These are phyloP conservation scores for Pseudoneurospora amorphoporcata DNA, from an alignment of 495 filamentous ascomycete genomes.

Conservation along the genomic window DNA sequence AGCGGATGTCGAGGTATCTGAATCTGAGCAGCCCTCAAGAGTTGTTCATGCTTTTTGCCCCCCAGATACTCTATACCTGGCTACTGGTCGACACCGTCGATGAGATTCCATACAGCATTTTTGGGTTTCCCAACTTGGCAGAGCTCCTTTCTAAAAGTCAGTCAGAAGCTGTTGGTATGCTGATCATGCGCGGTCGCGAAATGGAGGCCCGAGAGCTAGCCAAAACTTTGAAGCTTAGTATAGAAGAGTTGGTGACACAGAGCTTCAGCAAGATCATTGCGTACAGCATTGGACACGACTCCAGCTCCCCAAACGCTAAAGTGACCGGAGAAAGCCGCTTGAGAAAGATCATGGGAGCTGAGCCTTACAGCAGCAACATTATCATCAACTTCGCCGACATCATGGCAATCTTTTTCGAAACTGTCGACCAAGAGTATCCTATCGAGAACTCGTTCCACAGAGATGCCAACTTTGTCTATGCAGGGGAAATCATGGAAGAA, in stretches of 20 bases:
- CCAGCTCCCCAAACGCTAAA: conserved; percentile 47
- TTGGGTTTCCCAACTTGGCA: conserved; percentile 59
- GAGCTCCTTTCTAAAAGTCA: conserved; percentile 65
- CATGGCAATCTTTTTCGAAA: conserved; percentile 64
- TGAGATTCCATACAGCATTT: conserved; percentile 69
- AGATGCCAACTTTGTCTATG: conserved; percentile 45
- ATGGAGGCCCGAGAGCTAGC: conserved; percentile 50
- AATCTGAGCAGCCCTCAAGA: conserved; percentile 51
- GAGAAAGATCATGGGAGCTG: conserved; percentile 56
- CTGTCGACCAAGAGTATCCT: conserved; percentile 56
- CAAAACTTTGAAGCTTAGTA: conserved; percentile 40
- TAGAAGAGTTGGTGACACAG: conserved; percentile 46
- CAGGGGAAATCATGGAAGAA: conserved; percentile 49
- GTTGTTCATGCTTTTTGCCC: conserved; percentile 78
- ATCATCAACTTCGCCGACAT: conserved; percentile 64
- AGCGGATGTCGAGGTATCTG: conserved; percentile 52
- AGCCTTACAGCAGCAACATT: conserved; percentile 49
- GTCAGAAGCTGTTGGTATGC: conserved; percentile 70
- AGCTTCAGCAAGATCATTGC: conserved; percentile 74
- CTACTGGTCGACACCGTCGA: conserved; percentile 51
- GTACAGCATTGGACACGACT: conserved; percentile 74
- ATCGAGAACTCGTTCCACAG: conserved; percentile 63
- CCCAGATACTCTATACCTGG: conserved; percentile 94
- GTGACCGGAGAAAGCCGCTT: conserved; percentile 57
- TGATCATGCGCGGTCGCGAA: conserved; percentile 72